Percentiles rank a stretch among this genome's conserved stretches.
Conservation (phyloP, 352 stramenopile species). For the Phytophthora idaei region DNA sequence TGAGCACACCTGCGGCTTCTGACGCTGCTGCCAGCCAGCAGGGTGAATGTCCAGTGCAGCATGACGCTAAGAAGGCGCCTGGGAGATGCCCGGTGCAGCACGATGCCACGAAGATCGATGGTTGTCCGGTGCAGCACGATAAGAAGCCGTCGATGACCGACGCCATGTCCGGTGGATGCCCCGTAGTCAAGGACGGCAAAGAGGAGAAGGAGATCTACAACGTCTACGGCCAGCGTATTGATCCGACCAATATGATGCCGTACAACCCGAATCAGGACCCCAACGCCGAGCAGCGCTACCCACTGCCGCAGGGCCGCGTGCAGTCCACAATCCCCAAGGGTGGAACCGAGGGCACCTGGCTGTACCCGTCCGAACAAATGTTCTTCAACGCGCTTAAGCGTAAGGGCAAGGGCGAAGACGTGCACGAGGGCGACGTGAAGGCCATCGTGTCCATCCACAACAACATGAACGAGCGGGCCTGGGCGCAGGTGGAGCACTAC, state of each 20-base stretch:
- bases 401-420: conserved; percentile 98
- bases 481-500: conserved; percentile 97
- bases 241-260: conserved; percentile 99
- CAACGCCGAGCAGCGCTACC: conserved; percentile 87
- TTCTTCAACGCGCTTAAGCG: conserved; percentile 98
- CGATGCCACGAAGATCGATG: conserved; percentile 38
- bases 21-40: conserved; percentile 16
- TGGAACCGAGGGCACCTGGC: conserved; percentile 95
- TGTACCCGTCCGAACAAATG: conserved; percentile 99
- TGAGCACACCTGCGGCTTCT: conserved; percentile 43
- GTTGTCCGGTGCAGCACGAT: conserved; percentile 79
- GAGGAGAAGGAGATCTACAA: conserved; percentile 91
- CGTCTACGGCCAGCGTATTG: conserved; percentile 96
- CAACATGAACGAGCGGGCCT: conserved; percentile 99
- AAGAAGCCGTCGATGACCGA: conserved; percentile 29
- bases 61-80: conserved; percentile 37
- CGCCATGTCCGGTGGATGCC: conserved; percentile 52
- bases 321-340: conserved; percentile 97
- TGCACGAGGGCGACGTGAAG: conserved; percentile 93
- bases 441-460: conserved; percentile 99
- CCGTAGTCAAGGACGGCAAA: conserved; percentile 50
- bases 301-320: conserved; percentile 93
- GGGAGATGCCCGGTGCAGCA: conserved; percentile 69
- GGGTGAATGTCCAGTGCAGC: conserved; percentile 58
- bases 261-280: conserved; percentile 96